Percentiles rank a stretch among this genome's conserved stretches.
Conservation (phyloP, 2,329 filamentous ascomycete species). For the Phyllosticta citrichinensis region DNA sequence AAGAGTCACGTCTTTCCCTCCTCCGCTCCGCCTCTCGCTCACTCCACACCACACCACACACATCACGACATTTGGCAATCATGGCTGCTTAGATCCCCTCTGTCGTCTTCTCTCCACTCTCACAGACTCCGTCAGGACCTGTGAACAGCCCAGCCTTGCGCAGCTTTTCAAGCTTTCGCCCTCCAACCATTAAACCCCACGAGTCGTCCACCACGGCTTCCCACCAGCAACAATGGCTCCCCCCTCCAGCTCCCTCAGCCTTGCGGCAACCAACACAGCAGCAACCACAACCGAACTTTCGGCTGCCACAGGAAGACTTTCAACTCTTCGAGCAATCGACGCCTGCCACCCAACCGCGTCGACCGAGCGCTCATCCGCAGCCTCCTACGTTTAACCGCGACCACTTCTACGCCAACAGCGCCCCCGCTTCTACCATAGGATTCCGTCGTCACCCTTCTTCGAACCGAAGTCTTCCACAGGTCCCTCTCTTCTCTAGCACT, state of each 20-base stretch:
- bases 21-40: not conserved
- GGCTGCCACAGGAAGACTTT: slow-evolving; percentile 57
- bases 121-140: slow-evolving; percentile 28
- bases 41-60: slow-evolving; percentile 14
- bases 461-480: slow-evolving; percentile 51
- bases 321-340: slow-evolving; percentile 56
- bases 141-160: slow-evolving; percentile 58
- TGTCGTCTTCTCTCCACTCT: slow-evolving; percentile 18
- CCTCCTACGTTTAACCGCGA: slow-evolving; percentile 50
- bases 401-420: slow-evolving; percentile 59
- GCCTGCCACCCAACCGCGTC: slow-evolving; percentile 34
- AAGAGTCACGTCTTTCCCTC: not conserved
- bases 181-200: slow-evolving; percentile 53
- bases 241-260: slow-evolving; percentile 49
- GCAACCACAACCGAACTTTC: slow-evolving; percentile 32
- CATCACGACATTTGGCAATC: slow-evolving; percentile 5
- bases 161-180: slow-evolving; percentile 44
- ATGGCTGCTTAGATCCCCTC: slow-evolving; percentile 15
- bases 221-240: slow-evolving; percentile 64
- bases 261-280: slow-evolving; percentile 40
- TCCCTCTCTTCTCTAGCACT: slow-evolving; percentile 57
- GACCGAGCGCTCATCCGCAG: slow-evolving; percentile 44
- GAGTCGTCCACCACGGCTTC: slow-evolving; percentile 77
- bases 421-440: slow-evolving; percentile 49
- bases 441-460: slow-evolving; percentile 45